A percentile compares a stretch with the other conserved stretches of the same genome.
Conservation (phyloP, 768 basidiomycete genomes). For the Thelephora aurantiotincta region DNA sequence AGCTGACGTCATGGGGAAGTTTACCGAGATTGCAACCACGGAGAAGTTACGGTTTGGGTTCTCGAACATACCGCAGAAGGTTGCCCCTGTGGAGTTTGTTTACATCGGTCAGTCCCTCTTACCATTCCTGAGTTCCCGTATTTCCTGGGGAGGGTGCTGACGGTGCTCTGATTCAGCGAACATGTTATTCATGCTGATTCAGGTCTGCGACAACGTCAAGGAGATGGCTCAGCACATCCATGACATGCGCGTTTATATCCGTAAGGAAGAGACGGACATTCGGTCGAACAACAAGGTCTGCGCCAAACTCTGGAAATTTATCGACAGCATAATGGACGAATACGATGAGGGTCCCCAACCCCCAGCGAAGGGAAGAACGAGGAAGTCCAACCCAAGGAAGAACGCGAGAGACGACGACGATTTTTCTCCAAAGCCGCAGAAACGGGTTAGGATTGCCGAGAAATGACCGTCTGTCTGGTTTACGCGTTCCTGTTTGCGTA, state of each 20-base stretch:
- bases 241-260: conserved; percentile 40
- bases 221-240: conserved; percentile 42
- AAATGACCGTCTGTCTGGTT: too few species aligned
- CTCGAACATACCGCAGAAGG: conserved; percentile 35
- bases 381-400: too few species aligned
- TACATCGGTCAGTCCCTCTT: conserved; percentile 47
- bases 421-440: too few species aligned
- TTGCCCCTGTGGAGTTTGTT: conserved; percentile 68
- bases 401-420: too few species aligned
- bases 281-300: conserved; percentile 45
- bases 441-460: too few species aligned
- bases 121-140: neutral
- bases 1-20: conserved; percentile 34
- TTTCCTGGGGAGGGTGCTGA: conserved; percentile 1
- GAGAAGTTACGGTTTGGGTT: conserved; percentile 32
- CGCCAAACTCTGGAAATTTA: conserved; percentile 42
- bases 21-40: conserved; percentile 37
- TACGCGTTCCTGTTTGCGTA: too few species aligned
- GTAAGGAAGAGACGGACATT: conserved; percentile 45
- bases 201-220: conserved; percentile 21
- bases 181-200: conserved; percentile 40
- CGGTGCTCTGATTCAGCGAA: conserved; percentile 26
- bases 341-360: conserved; percentile 7
- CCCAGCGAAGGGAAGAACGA: neutral
- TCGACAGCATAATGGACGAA: conserved; percentile 24